Conservation (phyloP, 257 asterid species). For the Paulownia fortunei region DNA sequence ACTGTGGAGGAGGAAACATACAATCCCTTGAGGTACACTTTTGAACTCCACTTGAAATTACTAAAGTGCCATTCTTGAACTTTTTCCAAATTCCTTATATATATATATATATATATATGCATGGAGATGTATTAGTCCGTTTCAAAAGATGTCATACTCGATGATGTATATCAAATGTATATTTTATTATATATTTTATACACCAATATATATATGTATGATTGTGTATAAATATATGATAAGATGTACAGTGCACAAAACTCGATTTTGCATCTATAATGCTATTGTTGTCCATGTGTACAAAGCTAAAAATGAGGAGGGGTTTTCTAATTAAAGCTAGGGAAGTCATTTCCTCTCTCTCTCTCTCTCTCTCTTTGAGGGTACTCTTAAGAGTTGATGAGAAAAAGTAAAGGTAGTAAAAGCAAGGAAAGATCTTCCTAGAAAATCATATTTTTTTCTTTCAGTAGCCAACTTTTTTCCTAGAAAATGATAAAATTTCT, state of each 20-base stretch:
- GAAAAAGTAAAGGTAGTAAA: constrained; percentile 20
- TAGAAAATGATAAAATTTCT: background rate
- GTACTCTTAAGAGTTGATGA: constrained; percentile 13
- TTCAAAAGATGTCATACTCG: too few relatives aligned
- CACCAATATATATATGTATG: too few relatives aligned
- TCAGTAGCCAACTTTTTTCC: constrained; percentile 16
- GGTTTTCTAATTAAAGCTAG: background rate
- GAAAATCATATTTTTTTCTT: constrained; percentile 22
- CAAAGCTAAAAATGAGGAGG: background rate
- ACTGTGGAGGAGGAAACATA: constrained; percentile 49
- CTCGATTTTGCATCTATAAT: too few relatives aligned
- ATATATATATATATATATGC: constrained; percentile 12
- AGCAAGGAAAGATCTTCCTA: constrained; percentile 31
- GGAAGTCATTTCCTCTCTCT: constrained; percentile 31
- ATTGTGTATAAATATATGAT: too few relatives aligned
- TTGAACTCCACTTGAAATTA: background rate
- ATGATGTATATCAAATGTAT: too few relatives aligned
- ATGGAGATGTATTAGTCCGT: too few relatives aligned
- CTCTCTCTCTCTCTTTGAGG: background rate
- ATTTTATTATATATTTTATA: too few relatives aligned
- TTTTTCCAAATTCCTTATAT: too few relatives aligned
- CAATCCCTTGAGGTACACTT: constrained; percentile 58
- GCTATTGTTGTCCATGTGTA: background rate
- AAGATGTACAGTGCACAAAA: too few relatives aligned
- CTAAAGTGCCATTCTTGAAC: constrained; percentile 19